A percentile compares a stretch with the other conserved stretches of the same genome.
These are phyloP conservation scores for Pisolithus marmoratus DNA, from an alignment of 768 basidiomycete species.

Conservation along the genomic window DNA sequence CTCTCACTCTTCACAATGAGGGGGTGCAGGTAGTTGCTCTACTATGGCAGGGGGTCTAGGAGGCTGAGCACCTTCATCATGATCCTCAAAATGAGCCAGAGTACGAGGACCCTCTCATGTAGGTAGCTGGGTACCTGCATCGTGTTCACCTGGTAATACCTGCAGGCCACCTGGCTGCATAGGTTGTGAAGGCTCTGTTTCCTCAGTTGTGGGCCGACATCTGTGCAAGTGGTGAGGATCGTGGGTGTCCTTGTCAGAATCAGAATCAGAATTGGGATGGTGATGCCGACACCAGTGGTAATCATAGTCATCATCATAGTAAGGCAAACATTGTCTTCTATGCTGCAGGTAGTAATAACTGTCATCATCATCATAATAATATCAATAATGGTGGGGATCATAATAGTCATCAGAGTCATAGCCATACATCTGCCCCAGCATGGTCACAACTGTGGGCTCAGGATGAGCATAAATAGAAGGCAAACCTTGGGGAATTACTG, in stretches of 20 bases:
- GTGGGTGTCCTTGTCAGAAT: constrained; percentile 5
- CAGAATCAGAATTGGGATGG: constrained; percentile 11
- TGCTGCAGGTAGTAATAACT: neutral
- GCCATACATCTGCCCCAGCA: constrained; percentile 9
- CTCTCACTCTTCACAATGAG: neutral
- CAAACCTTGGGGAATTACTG: constrained; percentile 6
- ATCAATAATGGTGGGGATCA: constrained; percentile 2
- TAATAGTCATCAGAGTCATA: constrained; percentile 5
- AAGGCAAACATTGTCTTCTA: neutral
- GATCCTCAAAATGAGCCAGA: too few relatives aligned
- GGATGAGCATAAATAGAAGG: constrained; percentile 23
- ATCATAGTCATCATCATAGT: constrained; percentile 10
- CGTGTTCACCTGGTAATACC: neutral
- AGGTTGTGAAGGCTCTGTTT: neutral
- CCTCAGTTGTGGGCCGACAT: neutral
- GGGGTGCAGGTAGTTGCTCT: neutral
- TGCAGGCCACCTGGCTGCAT: neutral
- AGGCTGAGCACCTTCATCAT: neutral
- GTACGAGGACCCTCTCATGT: too few relatives aligned
- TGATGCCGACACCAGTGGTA: constrained; percentile 9
- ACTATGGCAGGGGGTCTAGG: neutral
- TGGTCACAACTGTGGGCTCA: constrained; percentile 3
- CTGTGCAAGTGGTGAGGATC: neutral
- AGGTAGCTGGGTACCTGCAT: neutral
- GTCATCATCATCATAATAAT: too few relatives aligned